phyloP scores from a whole-genome alignment of 148 eudicot species.

The Rheum nobile region DNA sequence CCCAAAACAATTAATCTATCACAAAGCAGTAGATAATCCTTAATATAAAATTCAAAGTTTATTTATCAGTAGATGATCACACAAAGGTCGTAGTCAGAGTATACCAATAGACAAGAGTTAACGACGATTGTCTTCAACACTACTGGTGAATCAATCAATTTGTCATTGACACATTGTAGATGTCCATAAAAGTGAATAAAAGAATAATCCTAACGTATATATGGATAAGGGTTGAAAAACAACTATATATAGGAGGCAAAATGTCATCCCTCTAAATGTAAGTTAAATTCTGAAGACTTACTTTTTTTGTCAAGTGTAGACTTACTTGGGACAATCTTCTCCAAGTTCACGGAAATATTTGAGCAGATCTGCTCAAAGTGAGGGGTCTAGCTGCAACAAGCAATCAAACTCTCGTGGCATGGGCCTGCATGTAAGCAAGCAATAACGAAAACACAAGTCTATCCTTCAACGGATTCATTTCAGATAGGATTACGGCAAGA shows the following conservation, averaged over 20 bases:
- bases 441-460: constrained; percentile 79
- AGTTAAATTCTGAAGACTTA: constrained; percentile 78
- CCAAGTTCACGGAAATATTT: constrained; percentile 97
- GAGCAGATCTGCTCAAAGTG: constrained; percentile 85
- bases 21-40: too few relatives aligned
- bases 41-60: too few relatives aligned
- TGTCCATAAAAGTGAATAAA: too few relatives aligned
- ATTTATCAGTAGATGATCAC: too few relatives aligned
- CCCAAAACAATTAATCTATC: too few relatives aligned
- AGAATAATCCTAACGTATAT: constrained; percentile 30
- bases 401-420: constrained; percentile 87
- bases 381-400: constrained; percentile 88
- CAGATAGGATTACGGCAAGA: constrained; percentile 81
- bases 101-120: too few relatives aligned
- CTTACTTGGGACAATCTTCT: constrained; percentile 96
- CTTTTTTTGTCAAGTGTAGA: too few relatives aligned
- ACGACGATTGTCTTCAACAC: too few relatives aligned
- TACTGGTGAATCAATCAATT: too few relatives aligned
- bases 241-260: constrained; percentile 69
- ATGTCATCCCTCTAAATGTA: constrained; percentile 90
- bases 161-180: too few relatives aligned
- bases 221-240: constrained; percentile 77
- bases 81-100: too few relatives aligned
- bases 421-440: constrained; percentile 93
- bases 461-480: constrained; percentile 71